These are phyloP conservation scores for Penicillium sp. DNA, from an alignment of 2,329 filamentous ascomycete genomes.

Conservation along the genomic window DNA sequence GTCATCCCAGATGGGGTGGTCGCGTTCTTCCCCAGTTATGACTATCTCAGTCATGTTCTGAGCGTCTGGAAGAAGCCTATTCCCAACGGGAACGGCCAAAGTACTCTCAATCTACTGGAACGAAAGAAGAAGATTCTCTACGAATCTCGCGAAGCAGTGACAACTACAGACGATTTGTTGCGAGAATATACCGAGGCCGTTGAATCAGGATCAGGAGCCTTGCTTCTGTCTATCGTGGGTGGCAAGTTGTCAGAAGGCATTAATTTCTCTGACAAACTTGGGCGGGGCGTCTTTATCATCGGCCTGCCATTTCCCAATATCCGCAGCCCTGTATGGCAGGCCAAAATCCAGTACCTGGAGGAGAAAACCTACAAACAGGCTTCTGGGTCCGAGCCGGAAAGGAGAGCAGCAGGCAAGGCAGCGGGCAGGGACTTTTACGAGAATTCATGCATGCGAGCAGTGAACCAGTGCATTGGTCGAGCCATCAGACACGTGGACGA, in stretches of 20 bases:
- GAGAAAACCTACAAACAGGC: slow-evolving; percentile 48
- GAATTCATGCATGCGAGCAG: slow-evolving; percentile 92
- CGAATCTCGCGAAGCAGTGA: slow-evolving; percentile 48
- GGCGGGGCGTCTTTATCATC: slow-evolving; percentile 85
- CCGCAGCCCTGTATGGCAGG: slow-evolving; percentile 86
- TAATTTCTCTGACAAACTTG: slow-evolving; percentile 91
- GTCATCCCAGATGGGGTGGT: slow-evolving; percentile 86
- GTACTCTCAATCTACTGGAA: slow-evolving; percentile 34
- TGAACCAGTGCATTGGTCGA: slow-evolving; percentile 93
- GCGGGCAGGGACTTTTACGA: slow-evolving; percentile 80
- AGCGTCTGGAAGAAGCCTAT: slow-evolving; percentile 57
- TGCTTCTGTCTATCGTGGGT: slow-evolving; percentile 87
- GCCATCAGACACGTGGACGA: slow-evolving; percentile 86
- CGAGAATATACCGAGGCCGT: slow-evolving; percentile 71
- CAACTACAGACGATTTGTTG: slow-evolving; percentile 66
- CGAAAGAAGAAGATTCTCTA: slow-evolving; percentile 53
- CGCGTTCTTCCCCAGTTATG: slow-evolving; percentile 93
- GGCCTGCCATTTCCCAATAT: slow-evolving; percentile 92
- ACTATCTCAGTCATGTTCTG: slow-evolving; percentile 77
- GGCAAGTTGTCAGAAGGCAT: slow-evolving; percentile 97
- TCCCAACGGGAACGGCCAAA: slow-evolving; percentile 27
- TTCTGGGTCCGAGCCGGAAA: slow-evolving; percentile 29
- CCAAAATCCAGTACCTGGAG: slow-evolving; percentile 85
- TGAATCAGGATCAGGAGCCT: slow-evolving; percentile 61
- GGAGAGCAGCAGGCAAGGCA: slow-evolving; percentile 41